phyloP scores from a whole-genome alignment of 495 filamentous ascomycete genomes.

The Penicillium simplicissimum region DNA sequence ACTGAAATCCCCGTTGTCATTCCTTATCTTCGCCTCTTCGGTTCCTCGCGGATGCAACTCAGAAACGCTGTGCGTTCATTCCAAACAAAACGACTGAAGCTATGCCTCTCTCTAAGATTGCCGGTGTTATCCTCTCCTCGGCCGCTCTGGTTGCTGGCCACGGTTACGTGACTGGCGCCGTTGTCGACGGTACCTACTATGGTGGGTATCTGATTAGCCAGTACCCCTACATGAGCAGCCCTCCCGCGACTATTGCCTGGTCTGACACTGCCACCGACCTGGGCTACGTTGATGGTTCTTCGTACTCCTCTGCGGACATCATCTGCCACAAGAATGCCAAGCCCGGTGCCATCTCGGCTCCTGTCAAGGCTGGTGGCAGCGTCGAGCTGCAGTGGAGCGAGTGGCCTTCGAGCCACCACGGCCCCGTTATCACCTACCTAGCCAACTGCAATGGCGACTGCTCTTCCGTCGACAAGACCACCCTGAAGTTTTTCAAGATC shows the following conservation, averaged over 20 bases:
- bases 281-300: conserved; percentile 56
- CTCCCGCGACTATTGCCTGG: conserved; percentile 58
- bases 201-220: conserved; percentile 39
- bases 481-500: conserved; percentile 77
- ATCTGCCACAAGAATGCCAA: conserved; percentile 66
- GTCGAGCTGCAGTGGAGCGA: conserved; percentile 65
- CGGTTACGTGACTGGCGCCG: conserved; percentile 60
- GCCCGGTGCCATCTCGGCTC: conserved; percentile 52
- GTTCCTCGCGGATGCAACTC: conserved; percentile 20
- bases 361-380: conserved; percentile 54
- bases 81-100: conserved; percentile 20
- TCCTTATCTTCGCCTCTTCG: conserved; percentile 29
- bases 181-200: conserved; percentile 57
- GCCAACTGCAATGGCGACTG: conserved; percentile 73
- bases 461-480: conserved; percentile 61
- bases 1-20: conserved; percentile 40
- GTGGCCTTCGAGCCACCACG: conserved; percentile 71
- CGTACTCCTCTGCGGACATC: conserved; percentile 57
- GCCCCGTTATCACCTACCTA: conserved; percentile 74
- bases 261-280: conserved; percentile 55
- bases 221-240: conserved; percentile 38
- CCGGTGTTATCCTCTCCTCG: conserved; percentile 49
- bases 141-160: conserved; percentile 58
- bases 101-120: conserved; percentile 45
- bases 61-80: conserved; percentile 42